A percentile compares a stretch with the other conserved stretches of the same genome.
phyloP scores from a whole-genome alignment of 2,329 filamentous ascomycete genomes.

The Leptographium lundbergii region DNA sequence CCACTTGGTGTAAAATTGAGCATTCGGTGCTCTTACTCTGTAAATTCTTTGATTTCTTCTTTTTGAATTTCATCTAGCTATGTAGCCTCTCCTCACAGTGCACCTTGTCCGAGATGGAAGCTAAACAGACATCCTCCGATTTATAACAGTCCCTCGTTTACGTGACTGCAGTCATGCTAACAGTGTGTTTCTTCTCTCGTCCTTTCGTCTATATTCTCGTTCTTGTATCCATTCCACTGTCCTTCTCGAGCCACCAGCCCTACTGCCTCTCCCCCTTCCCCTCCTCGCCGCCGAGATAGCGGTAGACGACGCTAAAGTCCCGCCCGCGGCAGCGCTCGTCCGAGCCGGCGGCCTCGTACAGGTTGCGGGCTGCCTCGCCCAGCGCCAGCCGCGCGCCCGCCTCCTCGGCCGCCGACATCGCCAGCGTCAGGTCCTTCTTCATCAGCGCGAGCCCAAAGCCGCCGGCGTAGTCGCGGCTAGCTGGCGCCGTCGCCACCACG shows the following conservation, averaged over 20 bases:
- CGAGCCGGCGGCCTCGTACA: conserved; percentile 56
- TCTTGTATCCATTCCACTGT: too few species aligned
- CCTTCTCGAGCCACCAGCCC: neutral
- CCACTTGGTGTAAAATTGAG: too few species aligned
- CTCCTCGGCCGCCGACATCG: conserved; percentile 58
- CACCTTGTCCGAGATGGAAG: too few species aligned
- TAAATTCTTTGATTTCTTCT: too few species aligned
- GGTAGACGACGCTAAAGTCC: conserved; percentile 74
- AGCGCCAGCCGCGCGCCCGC: conserved; percentile 54
- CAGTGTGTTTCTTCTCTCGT: too few species aligned
- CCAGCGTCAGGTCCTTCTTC: conserved; percentile 67
- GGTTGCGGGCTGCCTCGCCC: conserved; percentile 45
- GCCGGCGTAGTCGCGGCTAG: conserved; percentile 61
- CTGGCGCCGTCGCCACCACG: conserved; percentile 64
- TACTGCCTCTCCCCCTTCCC: conserved; percentile 5
- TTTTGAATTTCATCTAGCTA: too few species aligned
- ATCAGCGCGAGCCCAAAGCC: conserved; percentile 69
- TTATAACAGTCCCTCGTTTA: too few species aligned
- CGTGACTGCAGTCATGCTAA: too few species aligned
- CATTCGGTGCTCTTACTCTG: too few species aligned
- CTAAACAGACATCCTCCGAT: too few species aligned
- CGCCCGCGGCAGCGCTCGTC: conserved; percentile 50
- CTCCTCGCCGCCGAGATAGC: conserved; percentile 50
- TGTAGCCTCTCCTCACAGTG: too few species aligned
- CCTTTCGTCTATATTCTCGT: too few species aligned